phyloP scores from a whole-genome alignment of 345 rosid species.

The Sonneratia alba region DNA sequence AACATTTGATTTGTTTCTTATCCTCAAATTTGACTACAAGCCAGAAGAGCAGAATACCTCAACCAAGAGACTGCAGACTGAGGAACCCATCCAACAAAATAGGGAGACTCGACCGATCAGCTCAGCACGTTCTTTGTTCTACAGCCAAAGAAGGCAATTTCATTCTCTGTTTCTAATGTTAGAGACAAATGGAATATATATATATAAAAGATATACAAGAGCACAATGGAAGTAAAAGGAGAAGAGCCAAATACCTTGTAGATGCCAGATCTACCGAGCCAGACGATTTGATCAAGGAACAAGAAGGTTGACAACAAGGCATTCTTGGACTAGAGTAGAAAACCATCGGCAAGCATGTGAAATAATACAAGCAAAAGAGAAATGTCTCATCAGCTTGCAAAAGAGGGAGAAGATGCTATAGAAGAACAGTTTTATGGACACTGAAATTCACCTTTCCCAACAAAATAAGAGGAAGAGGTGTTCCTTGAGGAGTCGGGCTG shows the following conservation, averaged over 20 bases:
- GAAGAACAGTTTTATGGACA: background rate
- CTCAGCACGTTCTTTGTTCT: conserved; percentile 87
- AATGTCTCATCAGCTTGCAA: background rate
- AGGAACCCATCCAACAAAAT: conserved; percentile 90
- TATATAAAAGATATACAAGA: background rate
- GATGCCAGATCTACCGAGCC: conserved; percentile 93
- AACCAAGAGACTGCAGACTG: conserved; percentile 62
- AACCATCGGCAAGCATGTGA: background rate
- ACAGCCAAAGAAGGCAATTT: conserved; percentile 7
- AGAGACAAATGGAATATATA: background rate
- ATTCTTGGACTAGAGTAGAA: conserved; percentile 67
- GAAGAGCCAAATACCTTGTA: conserved; percentile 52
- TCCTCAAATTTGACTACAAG: background rate
- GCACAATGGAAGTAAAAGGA: background rate
- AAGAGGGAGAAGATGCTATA: conserved; percentile 7
- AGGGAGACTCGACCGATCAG: conserved; percentile 73
- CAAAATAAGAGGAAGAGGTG: conserved; percentile 80
- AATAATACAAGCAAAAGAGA: no score
- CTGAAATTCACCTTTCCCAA: conserved; percentile 67
- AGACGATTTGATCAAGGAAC: conserved; percentile 93
- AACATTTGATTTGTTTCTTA: background rate
- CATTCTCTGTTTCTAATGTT: background rate
- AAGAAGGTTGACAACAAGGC: conserved; percentile 78
- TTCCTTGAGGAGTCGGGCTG: conserved; percentile 80
- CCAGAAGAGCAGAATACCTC: conserved; percentile 48